Conservation (phyloP, 495 filamentous ascomycete genomes). For the Clohesyomyces aquaticus region DNA sequence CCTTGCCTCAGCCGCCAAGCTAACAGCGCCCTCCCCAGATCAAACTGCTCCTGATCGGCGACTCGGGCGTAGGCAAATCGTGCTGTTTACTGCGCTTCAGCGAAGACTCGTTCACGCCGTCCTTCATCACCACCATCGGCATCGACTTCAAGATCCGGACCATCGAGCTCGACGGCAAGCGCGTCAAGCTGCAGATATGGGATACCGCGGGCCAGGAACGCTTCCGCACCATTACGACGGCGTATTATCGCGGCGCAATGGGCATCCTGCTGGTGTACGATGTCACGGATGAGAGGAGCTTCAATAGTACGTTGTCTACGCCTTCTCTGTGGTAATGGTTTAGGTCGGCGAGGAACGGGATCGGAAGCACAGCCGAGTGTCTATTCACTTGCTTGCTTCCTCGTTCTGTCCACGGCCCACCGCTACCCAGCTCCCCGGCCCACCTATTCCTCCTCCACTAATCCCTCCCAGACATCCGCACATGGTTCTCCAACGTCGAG, state of each 20-base stretch:
- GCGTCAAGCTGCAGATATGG: constrained; percentile 99
- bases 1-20: no score
- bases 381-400: no score
- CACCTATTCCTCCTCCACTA: no score
- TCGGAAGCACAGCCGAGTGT: no score
- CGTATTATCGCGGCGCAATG: constrained; percentile 98
- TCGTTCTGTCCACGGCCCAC: no score
- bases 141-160: constrained; percentile 99
- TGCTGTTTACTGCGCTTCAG: constrained; percentile 98
- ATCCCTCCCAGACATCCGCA: constrained; percentile 78
- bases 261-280: constrained; percentile 98
- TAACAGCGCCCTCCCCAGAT: constrained; percentile 62
- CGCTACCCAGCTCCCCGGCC: no score
- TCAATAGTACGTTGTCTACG: constrained; percentile 78
- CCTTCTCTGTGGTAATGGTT: no score
- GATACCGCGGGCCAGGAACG: constrained; percentile 98
- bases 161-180: constrained; percentile 96
- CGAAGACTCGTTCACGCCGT: constrained; percentile 97
- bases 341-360: no score
- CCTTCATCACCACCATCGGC: constrained; percentile 98
- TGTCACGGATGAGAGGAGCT: constrained; percentile 95
- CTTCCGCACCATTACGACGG: constrained; percentile 97
- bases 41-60: constrained; percentile 97
- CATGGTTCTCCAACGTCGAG: constrained; percentile 99
- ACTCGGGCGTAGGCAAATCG: constrained; percentile 97